These are phyloP conservation scores for Gastrolobium villosum DNA, from an alignment of 306 rosid species.

Conservation along the genomic window DNA sequence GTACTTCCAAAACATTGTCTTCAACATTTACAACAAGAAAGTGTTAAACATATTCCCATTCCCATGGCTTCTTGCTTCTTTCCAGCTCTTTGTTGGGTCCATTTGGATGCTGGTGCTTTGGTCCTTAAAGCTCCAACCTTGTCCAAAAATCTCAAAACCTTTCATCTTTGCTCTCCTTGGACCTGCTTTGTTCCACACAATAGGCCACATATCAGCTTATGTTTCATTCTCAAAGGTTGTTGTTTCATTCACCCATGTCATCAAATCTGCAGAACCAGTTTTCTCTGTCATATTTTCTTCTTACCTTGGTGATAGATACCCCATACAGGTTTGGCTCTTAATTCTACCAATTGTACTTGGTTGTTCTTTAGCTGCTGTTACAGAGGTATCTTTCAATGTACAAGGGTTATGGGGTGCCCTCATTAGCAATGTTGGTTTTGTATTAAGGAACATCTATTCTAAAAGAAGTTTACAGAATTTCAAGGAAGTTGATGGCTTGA, in stretches of 20 bases:
- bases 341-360: constrained; percentile 92
- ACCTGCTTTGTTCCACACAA: constrained; percentile 95
- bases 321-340: constrained; percentile 90
- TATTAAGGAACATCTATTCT: constrained; percentile 85
- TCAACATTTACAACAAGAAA: constrained; percentile 94
- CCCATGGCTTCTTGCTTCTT: constrained; percentile 97
- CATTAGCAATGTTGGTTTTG: constrained; percentile 94
- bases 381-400: constrained; percentile 87
- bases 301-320: constrained; percentile 78
- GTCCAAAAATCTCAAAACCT: constrained; percentile 81
- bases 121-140: constrained; percentile 84
- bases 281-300: constrained; percentile 87
- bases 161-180: constrained; percentile 86
- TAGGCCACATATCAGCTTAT: constrained; percentile 97
- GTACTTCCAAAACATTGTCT: constrained; percentile 92
- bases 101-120: constrained; percentile 86
- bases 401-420: constrained; percentile 90
- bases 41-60: constrained; percentile 77
- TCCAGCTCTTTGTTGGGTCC: constrained; percentile 93
- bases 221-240: constrained; percentile 96
- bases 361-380: constrained; percentile 87
- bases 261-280: constrained; percentile 93
- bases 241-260: constrained; percentile 97
- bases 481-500: constrained; percentile 91
- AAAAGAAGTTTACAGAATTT: constrained; percentile 80